Conservation (phyloP, 768 basidiomycete species). For the Russula vinacea region DNA sequence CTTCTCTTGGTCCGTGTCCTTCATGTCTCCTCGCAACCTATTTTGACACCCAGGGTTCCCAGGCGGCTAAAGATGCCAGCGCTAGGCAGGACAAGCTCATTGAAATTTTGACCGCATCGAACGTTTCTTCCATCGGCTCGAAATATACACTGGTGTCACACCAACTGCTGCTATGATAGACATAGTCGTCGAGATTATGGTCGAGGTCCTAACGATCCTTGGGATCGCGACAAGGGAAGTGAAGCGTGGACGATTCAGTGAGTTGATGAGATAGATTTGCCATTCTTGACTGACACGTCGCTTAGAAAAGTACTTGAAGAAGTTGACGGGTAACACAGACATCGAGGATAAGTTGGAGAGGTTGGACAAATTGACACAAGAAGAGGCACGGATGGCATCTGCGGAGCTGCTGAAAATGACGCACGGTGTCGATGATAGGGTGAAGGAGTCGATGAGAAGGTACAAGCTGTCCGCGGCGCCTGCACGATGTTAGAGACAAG, state of each 20-base stretch:
- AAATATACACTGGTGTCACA: background rate
- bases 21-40: background rate
- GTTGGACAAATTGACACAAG: constrained; percentile 7
- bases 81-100: background rate
- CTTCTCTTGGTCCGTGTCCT: background rate
- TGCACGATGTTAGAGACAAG: background rate
- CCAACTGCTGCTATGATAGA: background rate
- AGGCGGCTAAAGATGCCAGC: background rate
- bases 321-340: background rate
- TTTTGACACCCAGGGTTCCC: background rate
- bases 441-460: background rate
- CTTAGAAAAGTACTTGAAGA: constrained; percentile 8
- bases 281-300: background rate
- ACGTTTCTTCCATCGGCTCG: background rate
- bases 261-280: background rate
- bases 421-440: background rate
- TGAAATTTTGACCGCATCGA: background rate
- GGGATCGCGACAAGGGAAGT: background rate
- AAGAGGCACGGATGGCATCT: background rate
- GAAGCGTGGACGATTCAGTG: background rate
- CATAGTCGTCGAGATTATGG: background rate
- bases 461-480: background rate
- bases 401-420: background rate
- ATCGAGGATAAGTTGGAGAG: background rate
- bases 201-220: background rate